Percentiles rank a stretch among this genome's conserved stretches.
phyloP scores from a whole-genome alignment of 306 rosid genomes.

The Prunus kanzakura region DNA sequence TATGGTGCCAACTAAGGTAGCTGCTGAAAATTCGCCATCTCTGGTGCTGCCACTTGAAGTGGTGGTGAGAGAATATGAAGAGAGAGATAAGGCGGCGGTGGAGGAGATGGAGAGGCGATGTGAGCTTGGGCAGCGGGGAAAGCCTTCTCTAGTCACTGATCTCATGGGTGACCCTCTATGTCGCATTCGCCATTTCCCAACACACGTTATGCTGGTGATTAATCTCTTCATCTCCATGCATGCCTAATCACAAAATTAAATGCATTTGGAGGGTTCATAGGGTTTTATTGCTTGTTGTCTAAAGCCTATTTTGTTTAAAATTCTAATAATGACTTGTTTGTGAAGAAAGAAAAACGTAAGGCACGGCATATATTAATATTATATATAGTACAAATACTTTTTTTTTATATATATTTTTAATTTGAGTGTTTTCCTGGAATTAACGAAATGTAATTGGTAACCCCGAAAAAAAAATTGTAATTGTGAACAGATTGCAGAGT shows the following conservation, averaged over 20 bases:
- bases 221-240: not conserved
- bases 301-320: not conserved
- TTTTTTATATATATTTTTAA: too few species aligned
- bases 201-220: slow-evolving; percentile 81
- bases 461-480: too few species aligned
- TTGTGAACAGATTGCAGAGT: slow-evolving; percentile 72
- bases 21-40: slow-evolving; percentile 42
- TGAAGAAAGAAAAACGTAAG: not conserved
- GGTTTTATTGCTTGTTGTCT: too few species aligned
- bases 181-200: slow-evolving; percentile 70
- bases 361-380: not conserved
- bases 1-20: slow-evolving; percentile 59
- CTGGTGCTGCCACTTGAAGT: slow-evolving; percentile 12
- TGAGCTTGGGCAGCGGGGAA: slow-evolving; percentile 66
- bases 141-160: slow-evolving; percentile 79
- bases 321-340: not conserved
- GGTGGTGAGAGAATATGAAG: slow-evolving; percentile 63
- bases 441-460: too few species aligned
- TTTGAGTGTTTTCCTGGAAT: not conserved
- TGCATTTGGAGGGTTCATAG: too few species aligned
- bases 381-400: not conserved
- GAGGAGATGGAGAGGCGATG: slow-evolving; percentile 78
- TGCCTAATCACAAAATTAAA: too few species aligned
- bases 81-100: slow-evolving; percentile 53
- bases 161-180: slow-evolving; percentile 87